These are phyloP conservation scores for Clavaria fumosa DNA, from an alignment of 768 basidiomycete genomes.

Conservation along the genomic window DNA sequence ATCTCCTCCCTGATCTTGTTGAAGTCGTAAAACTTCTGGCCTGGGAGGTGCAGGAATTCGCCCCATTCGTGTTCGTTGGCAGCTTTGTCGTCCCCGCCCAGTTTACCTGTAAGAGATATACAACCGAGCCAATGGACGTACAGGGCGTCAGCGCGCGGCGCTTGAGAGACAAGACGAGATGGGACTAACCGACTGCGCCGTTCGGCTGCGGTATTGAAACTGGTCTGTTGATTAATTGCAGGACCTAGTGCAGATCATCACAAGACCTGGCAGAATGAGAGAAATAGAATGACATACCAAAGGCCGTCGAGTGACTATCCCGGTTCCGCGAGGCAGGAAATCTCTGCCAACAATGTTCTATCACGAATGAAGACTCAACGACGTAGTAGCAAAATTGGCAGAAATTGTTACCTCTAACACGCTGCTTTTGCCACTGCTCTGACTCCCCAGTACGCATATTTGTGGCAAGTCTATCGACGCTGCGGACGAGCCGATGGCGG, in stretches of 20 bases:
- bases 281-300: constrained; percentile 37
- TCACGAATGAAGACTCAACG: too few species aligned
- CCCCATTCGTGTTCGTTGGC: constrained; percentile 97
- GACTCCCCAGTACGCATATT: constrained; percentile 83
- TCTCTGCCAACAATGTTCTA: constrained; percentile 97
- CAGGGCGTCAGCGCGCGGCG: constrained; percentile 1
- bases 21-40: constrained; percentile 97
- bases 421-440: constrained; percentile 89
- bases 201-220: constrained; percentile 27
- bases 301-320: constrained; percentile 95
- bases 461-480: constrained; percentile 80
- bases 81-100: constrained; percentile 39
- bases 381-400: too few species aligned
- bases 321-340: constrained; percentile 96
- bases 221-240: constrained; percentile 88
- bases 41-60: constrained; percentile 92
- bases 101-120: constrained; percentile 22
- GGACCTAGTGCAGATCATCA: constrained; percentile 34
- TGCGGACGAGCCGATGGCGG: constrained; percentile 64
- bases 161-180: constrained; percentile 4
- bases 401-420: constrained; percentile 71
- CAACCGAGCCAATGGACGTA: too few species aligned
- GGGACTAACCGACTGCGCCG: constrained; percentile 27
- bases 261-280: constrained; percentile 2
- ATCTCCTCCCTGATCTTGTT: constrained; percentile 94